phyloP scores from a whole-genome alignment of 352 stramenopile species.

The Globisporangium barbulae region DNA sequence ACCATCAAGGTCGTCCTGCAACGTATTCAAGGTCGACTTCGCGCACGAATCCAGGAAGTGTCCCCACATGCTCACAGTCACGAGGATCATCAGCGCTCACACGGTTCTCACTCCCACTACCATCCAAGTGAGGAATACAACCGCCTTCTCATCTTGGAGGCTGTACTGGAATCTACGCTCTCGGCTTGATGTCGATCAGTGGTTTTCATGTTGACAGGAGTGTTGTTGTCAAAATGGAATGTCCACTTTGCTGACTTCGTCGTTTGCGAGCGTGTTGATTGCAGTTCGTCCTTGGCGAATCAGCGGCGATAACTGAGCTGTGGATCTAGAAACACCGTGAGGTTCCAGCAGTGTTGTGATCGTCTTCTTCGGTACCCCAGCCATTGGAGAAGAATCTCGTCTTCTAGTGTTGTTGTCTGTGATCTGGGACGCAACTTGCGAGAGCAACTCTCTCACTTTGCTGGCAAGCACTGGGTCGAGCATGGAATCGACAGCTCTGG shows the following conservation, averaged over 20 bases:
- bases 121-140: constrained; percentile 14
- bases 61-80: constrained; percentile 1
- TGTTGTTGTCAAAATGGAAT: constrained; percentile 6
- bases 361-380: background rate
- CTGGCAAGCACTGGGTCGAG: constrained; percentile 20
- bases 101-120: constrained; percentile 7
- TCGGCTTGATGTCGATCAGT: constrained; percentile 7
- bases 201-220: background rate
- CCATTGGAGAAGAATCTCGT: background rate
- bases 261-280: constrained; percentile 9
- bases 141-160: constrained; percentile 50
- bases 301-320: constrained; percentile 25
- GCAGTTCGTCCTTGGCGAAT: constrained; percentile 14
- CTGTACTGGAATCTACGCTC: constrained; percentile 36
- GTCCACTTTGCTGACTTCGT: background rate
- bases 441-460: constrained; percentile 29
- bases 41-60: constrained; percentile 28
- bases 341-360: background rate
- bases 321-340: background rate
- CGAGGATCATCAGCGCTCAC: background rate
- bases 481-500: constrained; percentile 14
- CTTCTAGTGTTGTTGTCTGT: background rate
- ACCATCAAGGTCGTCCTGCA: constrained; percentile 19
- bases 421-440: constrained; percentile 1
- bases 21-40: constrained; percentile 31